phyloP scores from a whole-genome alignment of 306 rosid genomes.

The Glycine soja region DNA sequence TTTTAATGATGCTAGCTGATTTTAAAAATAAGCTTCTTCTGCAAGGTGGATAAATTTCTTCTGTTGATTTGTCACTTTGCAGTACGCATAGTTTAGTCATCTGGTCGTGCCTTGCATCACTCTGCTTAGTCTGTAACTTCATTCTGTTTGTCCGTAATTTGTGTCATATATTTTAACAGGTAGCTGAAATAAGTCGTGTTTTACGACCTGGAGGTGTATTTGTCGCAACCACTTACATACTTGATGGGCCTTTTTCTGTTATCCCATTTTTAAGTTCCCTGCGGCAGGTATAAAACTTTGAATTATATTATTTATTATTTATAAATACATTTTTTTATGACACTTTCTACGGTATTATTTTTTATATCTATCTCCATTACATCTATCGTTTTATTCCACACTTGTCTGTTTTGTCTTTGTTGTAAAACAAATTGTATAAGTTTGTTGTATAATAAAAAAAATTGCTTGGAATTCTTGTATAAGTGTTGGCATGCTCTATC shows the following conservation, averaged over 20 bases:
- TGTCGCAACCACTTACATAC: constrained; percentile 79
- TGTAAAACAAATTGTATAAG: neutral
- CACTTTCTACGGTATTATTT: neutral
- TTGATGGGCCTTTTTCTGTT: constrained; percentile 68
- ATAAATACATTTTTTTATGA: neutral
- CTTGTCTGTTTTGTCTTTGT: neutral
- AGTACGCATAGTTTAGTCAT: constrained; percentile 30
- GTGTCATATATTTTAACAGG: constrained; percentile 56
- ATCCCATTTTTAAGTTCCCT: constrained; percentile 65
- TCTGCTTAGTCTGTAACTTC: constrained; percentile 13
- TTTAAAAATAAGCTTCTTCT: constrained; percentile 14
- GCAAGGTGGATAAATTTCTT: constrained; percentile 4
- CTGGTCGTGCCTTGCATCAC: constrained; percentile 14
- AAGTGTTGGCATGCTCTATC: constrained; percentile 11
- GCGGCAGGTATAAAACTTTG: constrained; percentile 61
- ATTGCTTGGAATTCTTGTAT: constrained; percentile 17
- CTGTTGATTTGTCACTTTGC: constrained; percentile 16
- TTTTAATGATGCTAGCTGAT: constrained; percentile 12
- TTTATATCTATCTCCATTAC: neutral
- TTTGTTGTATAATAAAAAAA: neutral
- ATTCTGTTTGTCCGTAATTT: constrained; percentile 29
- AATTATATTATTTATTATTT: neutral
- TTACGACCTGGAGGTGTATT: constrained; percentile 93
- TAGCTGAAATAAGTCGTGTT: constrained; percentile 88
- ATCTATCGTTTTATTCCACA: neutral